A percentile compares a stretch with the other conserved stretches of the same genome.
These are phyloP conservation scores for Trichoderma sp. DNA, from an alignment of 2,329 filamentous ascomycete genomes.

Conservation along the genomic window DNA sequence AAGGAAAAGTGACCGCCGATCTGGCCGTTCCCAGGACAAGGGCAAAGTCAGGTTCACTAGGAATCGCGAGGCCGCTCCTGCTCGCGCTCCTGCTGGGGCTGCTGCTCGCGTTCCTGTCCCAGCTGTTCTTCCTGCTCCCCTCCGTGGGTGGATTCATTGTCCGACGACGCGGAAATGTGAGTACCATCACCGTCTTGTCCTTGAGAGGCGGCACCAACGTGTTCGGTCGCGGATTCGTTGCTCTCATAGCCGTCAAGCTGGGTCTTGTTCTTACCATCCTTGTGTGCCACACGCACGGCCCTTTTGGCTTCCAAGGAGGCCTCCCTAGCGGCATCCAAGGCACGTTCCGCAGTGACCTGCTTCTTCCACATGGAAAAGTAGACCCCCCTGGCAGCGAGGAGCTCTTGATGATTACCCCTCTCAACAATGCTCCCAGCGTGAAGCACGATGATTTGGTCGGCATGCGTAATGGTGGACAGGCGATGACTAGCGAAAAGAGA, in stretches of 20 bases:
- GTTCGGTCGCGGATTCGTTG: constrained; percentile 49
- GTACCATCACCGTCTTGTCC: constrained; percentile 37
- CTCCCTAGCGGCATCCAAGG: constrained; percentile 46
- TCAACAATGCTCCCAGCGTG: constrained; percentile 77
- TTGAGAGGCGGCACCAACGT: constrained; percentile 43
- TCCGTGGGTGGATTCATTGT: constrained; percentile 35
- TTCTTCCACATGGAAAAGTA: constrained; percentile 89
- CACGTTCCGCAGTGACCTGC: constrained; percentile 77
- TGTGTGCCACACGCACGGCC: constrained; percentile 53
- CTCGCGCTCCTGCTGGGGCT: not conserved
- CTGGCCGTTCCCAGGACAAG: not conserved
- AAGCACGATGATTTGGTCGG: constrained; percentile 81
- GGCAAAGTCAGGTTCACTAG: constrained; percentile 1
- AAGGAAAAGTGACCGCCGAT: not conserved
- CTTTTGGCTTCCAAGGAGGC: constrained; percentile 43
- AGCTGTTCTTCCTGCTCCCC: constrained; percentile 9
- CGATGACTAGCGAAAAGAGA: constrained; percentile 59
- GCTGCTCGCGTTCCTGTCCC: not conserved
- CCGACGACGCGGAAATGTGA: constrained; percentile 37
- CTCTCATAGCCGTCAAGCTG: constrained; percentile 51
- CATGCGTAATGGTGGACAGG: constrained; percentile 81
- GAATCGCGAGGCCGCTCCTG: constrained; percentile 3
- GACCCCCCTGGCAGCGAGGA: constrained; percentile 69
- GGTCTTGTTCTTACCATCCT: constrained; percentile 46
- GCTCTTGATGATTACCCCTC: constrained; percentile 75